Evolutionary conservation across 345 rosid genomes (phyloP).

Genomic region (Salix dunnii): DNA sequence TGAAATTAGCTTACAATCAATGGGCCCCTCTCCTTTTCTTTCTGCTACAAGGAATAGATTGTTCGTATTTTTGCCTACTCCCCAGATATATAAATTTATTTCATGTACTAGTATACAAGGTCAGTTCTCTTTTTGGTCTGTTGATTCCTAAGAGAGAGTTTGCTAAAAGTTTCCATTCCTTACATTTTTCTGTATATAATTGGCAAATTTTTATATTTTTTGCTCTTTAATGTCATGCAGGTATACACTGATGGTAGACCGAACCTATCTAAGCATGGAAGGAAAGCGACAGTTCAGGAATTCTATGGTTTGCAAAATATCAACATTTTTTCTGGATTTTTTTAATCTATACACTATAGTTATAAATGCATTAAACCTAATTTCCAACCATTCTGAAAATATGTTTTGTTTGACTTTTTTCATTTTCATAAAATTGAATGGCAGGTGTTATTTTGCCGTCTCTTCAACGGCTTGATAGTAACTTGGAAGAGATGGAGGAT

Average conservation of each 20-base stretch:
- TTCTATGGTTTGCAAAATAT: constrained; percentile 60
- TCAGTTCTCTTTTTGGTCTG: constrained; percentile 24
- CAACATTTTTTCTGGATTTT: background rate
- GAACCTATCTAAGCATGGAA: constrained; percentile 51
- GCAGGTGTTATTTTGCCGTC: constrained; percentile 89
- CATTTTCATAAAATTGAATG: background rate
- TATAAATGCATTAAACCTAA: background rate
- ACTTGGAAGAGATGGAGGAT: constrained; percentile 44
- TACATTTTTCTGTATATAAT: background rate
- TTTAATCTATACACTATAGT: background rate
- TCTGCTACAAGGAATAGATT: constrained; percentile 79
- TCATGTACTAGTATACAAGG: constrained; percentile 83
- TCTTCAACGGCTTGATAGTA: constrained; percentile 62
- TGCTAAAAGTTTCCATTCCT: background rate
- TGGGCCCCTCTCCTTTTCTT: constrained; percentile 76
- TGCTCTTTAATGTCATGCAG: constrained; percentile 32
- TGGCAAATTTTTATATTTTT: constrained; percentile 6
- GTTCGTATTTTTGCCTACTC: constrained; percentile 70
- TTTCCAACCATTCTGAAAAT: background rate
- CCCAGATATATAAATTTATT: constrained; percentile 83
- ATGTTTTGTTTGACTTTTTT: background rate
- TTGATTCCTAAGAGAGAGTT: background rate
- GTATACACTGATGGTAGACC: constrained; percentile 60
- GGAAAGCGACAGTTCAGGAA: constrained; percentile 84
- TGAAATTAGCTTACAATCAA: constrained; percentile 84